These are phyloP conservation scores for Chrysoporthe deuterocubensis DNA, from an alignment of 2,329 filamentous ascomycete species.

Conservation along the genomic window DNA sequence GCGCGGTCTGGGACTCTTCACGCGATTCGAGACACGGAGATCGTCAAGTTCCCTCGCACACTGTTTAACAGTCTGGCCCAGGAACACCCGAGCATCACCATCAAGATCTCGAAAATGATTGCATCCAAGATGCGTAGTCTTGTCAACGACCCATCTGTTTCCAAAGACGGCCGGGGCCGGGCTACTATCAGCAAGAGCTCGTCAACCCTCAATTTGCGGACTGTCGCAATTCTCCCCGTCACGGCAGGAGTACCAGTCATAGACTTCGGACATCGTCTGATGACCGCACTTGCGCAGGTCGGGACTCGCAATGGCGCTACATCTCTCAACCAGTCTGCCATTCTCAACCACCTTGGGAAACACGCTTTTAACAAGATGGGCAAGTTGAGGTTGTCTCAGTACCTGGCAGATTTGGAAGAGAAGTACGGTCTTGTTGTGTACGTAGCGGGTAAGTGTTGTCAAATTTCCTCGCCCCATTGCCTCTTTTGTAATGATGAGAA, in stretches of 20 bases:
- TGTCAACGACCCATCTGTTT: constrained; percentile 77
- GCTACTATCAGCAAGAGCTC: constrained; percentile 70
- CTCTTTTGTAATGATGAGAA: constrained; percentile 54
- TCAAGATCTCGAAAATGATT: constrained; percentile 99
- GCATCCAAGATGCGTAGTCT: constrained; percentile 90
- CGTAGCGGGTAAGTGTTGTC: constrained; percentile 68
- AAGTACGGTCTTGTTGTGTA: constrained; percentile 96
- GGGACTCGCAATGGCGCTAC: constrained; percentile 89
- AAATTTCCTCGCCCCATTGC: constrained; percentile 4
- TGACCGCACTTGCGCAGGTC: constrained; percentile 87
- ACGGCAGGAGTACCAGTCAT: constrained; percentile 91
- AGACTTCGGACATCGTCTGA: constrained; percentile 88
- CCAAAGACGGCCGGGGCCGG: constrained; percentile 63
- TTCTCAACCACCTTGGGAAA: constrained; percentile 90
- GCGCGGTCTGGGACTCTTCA: constrained; percentile 88
- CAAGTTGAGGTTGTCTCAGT: constrained; percentile 92
- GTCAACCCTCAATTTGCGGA: constrained; percentile 89
- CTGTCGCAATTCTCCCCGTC: constrained; percentile 89
- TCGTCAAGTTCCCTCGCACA: constrained; percentile 94
- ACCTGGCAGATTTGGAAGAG: constrained; percentile 94
- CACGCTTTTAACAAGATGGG: constrained; percentile 98
- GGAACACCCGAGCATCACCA: constrained; percentile 96
- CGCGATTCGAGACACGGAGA: constrained; percentile 93
- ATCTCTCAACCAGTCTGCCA: constrained; percentile 89
- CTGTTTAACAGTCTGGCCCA: constrained; percentile 97